Conservation (phyloP, 495 filamentous ascomycete species). For the Pyrenopolyporus hunteri region DNA sequence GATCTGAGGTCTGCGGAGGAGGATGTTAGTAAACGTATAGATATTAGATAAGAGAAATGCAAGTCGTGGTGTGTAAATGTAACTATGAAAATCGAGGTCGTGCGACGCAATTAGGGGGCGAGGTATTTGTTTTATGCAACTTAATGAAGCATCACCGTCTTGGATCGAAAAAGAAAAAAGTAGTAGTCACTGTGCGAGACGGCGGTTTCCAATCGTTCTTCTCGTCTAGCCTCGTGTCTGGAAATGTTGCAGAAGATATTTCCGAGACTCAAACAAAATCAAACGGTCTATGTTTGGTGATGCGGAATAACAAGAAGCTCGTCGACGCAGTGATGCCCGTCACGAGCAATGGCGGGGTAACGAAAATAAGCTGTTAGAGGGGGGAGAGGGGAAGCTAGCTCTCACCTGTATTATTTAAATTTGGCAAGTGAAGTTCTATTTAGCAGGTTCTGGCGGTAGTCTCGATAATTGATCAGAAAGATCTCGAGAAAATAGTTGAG, state of each 20-base stretch:
- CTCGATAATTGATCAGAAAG: constrained; percentile 28
- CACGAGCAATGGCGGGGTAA: constrained; percentile 33
- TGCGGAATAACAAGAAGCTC: constrained; percentile 22
- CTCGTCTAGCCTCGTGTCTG: constrained; percentile 5
- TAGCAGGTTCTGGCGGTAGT: not conserved
- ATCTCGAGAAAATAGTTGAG: constrained; percentile 17
- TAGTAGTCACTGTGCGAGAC: constrained; percentile 3
- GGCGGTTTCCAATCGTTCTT: constrained; percentile 5
- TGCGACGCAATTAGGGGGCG: constrained; percentile 2
- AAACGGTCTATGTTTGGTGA: constrained; percentile 29
- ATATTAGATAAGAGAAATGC: too few relatives aligned
- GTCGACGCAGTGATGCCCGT: constrained; percentile 23
- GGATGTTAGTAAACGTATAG: constrained; percentile 15
- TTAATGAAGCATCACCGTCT: not conserved
- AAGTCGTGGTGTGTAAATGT: too few relatives aligned
- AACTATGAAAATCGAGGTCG: too few relatives aligned
- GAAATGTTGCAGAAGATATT: constrained; percentile 8
- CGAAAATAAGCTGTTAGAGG: constrained; percentile 23
- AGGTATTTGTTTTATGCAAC: constrained; percentile 31
- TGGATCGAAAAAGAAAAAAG: not conserved
- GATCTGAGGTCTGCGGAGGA: constrained; percentile 28
- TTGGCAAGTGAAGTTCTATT: not conserved
- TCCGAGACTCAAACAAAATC: constrained; percentile 26
- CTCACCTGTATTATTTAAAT: constrained; percentile 23
- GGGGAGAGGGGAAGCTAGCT: constrained; percentile 11